A percentile compares a stretch with the other conserved stretches of the same genome.
These are phyloP conservation scores for Gypsophila paniculata DNA, from an alignment of 179 eudicot genomes.

Conservation along the genomic window DNA sequence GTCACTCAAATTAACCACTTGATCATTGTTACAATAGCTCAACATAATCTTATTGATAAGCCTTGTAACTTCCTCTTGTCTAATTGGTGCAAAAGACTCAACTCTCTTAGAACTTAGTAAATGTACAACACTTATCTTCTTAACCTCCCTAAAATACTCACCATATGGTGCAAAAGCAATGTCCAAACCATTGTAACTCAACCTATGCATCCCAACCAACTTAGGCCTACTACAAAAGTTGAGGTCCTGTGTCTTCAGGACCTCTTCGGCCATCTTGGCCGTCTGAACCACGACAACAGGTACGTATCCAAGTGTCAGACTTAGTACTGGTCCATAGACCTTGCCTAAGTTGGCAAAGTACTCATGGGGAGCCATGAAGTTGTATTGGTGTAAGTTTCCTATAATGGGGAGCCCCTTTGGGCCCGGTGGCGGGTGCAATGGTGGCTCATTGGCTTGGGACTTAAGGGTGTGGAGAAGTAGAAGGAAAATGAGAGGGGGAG, in stretches of 20 bases:
- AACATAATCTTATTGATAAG: slow-evolving; percentile 13
- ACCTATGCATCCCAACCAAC: slow-evolving; percentile 8
- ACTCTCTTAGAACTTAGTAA: slow-evolving; percentile 31
- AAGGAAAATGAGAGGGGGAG: not conserved
- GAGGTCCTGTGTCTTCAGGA: slow-evolving; percentile 28
- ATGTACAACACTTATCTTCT: slow-evolving; percentile 23
- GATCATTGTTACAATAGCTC: not conserved
- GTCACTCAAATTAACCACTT: slow-evolving; percentile 24
- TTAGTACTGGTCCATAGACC: slow-evolving; percentile 26
- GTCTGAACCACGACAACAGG: slow-evolving; percentile 26
- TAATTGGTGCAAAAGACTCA: slow-evolving; percentile 21
- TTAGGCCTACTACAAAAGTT: slow-evolving; percentile 29
- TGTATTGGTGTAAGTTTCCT: slow-evolving; percentile 31
- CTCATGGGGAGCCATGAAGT: slow-evolving; percentile 10
- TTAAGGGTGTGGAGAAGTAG: not conserved
- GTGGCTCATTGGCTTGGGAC: not conserved
- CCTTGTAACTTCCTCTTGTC: slow-evolving; percentile 29
- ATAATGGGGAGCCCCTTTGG: slow-evolving; percentile 31
- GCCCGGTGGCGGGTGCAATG: slow-evolving; percentile 27
- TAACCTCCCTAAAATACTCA: slow-evolving; percentile 24
- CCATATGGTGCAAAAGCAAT: slow-evolving; percentile 24
- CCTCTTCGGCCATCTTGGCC: slow-evolving; percentile 23
- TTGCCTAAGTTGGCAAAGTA: slow-evolving; percentile 23
- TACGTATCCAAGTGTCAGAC: slow-evolving; percentile 22
- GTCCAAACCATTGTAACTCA: slow-evolving; percentile 30